These are phyloP conservation scores for Elongisporangium prolatum DNA, from an alignment of 352 stramenopile species.

Conservation along the genomic window DNA sequence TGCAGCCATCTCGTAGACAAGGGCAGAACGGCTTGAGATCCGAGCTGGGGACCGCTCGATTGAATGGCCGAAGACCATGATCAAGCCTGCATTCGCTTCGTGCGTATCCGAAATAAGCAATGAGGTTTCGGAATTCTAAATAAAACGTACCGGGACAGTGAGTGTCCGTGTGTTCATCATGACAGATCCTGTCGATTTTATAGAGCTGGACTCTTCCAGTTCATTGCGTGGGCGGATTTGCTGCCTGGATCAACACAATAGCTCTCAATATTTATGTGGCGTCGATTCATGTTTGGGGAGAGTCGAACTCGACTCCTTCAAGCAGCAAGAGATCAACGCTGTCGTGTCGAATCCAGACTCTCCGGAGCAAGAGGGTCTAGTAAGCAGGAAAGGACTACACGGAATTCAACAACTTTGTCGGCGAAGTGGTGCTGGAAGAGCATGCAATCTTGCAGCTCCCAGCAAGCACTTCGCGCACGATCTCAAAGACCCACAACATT, in stretches of 20 bases:
- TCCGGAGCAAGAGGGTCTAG: constrained; percentile 3
- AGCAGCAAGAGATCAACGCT: too few species aligned
- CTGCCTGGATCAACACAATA: too few species aligned
- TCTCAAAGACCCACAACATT: background rate
- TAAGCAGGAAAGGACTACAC: constrained; percentile 13
- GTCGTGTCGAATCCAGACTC: constrained; percentile 1
- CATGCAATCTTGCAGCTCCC: constrained; percentile 13
- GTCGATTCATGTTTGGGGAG: too few species aligned
- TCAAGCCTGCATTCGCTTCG: background rate
- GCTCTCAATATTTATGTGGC: too few species aligned
- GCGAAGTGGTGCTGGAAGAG: constrained; percentile 8
- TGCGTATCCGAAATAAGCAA: too few species aligned
- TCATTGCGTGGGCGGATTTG: too few species aligned
- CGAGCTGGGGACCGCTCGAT: background rate
- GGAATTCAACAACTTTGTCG: constrained; percentile 1
- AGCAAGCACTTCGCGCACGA: constrained; percentile 6
- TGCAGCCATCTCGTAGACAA: background rate
- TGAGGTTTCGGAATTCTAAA: too few species aligned
- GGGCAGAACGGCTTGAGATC: background rate
- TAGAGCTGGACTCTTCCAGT: too few species aligned
- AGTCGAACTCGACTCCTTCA: too few species aligned
- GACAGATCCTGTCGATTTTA: too few species aligned
- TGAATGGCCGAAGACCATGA: background rate
- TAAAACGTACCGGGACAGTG: too few species aligned
- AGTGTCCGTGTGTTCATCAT: too few species aligned